A percentile compares a stretch with the other conserved stretches of the same genome.
Evolutionary conservation across 352 stramenopile species (phyloP).

Genomic region (Discostella stelligera): DNA sequence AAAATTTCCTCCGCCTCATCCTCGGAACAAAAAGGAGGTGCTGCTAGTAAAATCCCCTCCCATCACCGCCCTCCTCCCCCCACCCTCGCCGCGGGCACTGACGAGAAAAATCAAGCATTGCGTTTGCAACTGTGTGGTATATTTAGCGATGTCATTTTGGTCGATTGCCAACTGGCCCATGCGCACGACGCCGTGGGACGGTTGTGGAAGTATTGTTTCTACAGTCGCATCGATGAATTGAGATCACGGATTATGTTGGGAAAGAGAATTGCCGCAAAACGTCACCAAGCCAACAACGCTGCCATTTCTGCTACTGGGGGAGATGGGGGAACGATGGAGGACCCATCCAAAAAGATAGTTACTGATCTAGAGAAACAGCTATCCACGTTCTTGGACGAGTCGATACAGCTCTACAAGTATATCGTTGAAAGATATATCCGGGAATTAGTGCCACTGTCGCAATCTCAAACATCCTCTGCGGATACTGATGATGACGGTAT

Average conservation of each 20-base stretch:
- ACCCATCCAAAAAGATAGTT: slow-evolving; percentile 22
- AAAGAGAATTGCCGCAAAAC: slow-evolving; percentile 41
- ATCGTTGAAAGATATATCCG: slow-evolving; percentile 61
- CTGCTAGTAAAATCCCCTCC: neutral
- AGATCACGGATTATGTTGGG: slow-evolving; percentile 38
- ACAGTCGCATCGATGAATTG: slow-evolving; percentile 57
- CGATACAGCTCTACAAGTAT: slow-evolving; percentile 69
- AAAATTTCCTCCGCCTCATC: neutral
- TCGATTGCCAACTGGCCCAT: slow-evolving; percentile 42
- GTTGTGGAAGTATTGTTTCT: slow-evolving; percentile 76
- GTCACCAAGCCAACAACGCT: neutral
- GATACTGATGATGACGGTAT: slow-evolving; percentile 15
- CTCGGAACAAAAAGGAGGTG: neutral
- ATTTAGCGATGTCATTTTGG: slow-evolving; percentile 64
- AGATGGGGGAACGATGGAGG: neutral
- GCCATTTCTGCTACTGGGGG: neutral
- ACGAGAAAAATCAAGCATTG: slow-evolving; percentile 32
- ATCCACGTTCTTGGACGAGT: slow-evolving; percentile 64
- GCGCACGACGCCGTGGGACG: slow-evolving; percentile 48
- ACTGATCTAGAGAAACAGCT: slow-evolving; percentile 42
- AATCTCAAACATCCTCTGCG: slow-evolving; percentile 21
- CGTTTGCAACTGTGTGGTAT: slow-evolving; percentile 63
- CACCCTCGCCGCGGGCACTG: neutral
- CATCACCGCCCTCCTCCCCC: neutral
- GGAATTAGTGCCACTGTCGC: slow-evolving; percentile 20